Base-by-base conservation (phyloP, 441 rosid species). In the Aquilaria agallochum region DNA sequence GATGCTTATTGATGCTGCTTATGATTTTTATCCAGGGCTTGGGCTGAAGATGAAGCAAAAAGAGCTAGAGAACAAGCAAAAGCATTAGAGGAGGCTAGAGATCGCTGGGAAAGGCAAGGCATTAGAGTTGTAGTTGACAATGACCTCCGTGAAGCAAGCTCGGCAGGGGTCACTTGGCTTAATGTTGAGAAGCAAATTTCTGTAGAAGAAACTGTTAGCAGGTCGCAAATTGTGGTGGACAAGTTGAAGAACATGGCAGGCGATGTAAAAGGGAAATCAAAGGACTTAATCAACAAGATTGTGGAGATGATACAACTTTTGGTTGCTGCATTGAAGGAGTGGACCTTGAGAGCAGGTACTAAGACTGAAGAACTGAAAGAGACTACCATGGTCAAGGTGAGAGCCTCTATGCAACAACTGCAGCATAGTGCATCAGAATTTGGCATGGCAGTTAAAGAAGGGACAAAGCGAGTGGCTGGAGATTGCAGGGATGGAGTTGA, bases 31-130 rank as follows among this genome's bases (percentile, higher is more conserved):
- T 75, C 42, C 72, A 94, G 99, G 80, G 68, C 87, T 53, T 95
- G 99, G 99, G 99, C 99, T 2, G 89, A 88, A 75, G 95, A 95
- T 47, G 97, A 95, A 76, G 95, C 95, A 13, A 90, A 84, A 78
- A 80, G 90, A 79, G 96, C 91, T 36, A 85, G 78, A 56, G 95
- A 83, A 58, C 95, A 88, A 66, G 96, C 92, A 55, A 89, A 80
- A 78, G 83, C 83, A 56, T 78, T 95, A 33, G 84, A 89, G 76
- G 95, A 89, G 69, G 99, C 96, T 56, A 83, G 98, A 70, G 84
- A 85, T 55, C 90, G 81, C 13, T 92, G 98, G 96, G 93, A 81
- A 78, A 86, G 78, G 70, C 84, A 71, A 40, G 99, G 99, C 48
- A 74, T 95, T 70, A 89, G 83, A 71, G 97, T 95, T 7, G 83